Evolutionary conservation across 148 eudicot species (phyloP).

Genomic region (Limonium bicolor): DNA sequence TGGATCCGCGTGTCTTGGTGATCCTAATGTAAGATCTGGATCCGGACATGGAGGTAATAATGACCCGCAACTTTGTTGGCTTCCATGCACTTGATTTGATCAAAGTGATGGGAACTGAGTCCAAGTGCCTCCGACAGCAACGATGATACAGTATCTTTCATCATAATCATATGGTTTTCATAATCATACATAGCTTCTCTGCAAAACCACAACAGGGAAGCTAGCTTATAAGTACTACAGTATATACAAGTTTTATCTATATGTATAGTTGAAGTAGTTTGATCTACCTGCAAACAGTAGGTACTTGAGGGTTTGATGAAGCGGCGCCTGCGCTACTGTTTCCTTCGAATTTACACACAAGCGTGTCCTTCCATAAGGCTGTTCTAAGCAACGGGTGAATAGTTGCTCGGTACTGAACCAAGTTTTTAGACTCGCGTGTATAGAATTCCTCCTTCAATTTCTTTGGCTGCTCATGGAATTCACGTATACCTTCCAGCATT

Average conservation of each 20-base stretch:
- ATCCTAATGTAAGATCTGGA: slow-evolving; percentile 56
- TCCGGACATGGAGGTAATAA: slow-evolving; percentile 69
- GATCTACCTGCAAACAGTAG: slow-evolving; percentile 31
- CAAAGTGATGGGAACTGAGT: slow-evolving; percentile 24
- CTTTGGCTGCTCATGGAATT: slow-evolving; percentile 37
- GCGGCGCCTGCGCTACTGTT: too few relatives aligned
- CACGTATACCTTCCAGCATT: slow-evolving; percentile 12
- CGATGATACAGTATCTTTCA: slow-evolving; percentile 22
- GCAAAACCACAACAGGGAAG: slow-evolving; percentile 5
- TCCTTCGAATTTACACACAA: slow-evolving; percentile 22
- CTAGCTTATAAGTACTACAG: too few relatives aligned
- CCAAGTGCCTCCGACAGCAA: slow-evolving; percentile 64
- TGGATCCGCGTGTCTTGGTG: slow-evolving; percentile 47
- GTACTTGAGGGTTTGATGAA: slow-evolving; percentile 14
- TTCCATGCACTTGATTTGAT: slow-evolving; percentile 33
- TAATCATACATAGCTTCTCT: slow-evolving; percentile 46
- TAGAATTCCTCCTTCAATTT: slow-evolving; percentile 26
- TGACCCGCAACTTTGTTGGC: slow-evolving; percentile 35
- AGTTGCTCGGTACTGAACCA: slow-evolving; percentile 17
- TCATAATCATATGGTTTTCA: slow-evolving; percentile 17
- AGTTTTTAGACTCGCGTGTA: slow-evolving; percentile 10
- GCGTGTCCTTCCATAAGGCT: slow-evolving; percentile 32
- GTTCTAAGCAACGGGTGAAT: slow-evolving; percentile 1
- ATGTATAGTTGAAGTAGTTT: too few relatives aligned
- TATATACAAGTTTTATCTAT: too few relatives aligned